These are phyloP conservation scores for Lepraria neglecta DNA, from an alignment of 495 filamentous ascomycete species.

Conservation along the genomic window DNA sequence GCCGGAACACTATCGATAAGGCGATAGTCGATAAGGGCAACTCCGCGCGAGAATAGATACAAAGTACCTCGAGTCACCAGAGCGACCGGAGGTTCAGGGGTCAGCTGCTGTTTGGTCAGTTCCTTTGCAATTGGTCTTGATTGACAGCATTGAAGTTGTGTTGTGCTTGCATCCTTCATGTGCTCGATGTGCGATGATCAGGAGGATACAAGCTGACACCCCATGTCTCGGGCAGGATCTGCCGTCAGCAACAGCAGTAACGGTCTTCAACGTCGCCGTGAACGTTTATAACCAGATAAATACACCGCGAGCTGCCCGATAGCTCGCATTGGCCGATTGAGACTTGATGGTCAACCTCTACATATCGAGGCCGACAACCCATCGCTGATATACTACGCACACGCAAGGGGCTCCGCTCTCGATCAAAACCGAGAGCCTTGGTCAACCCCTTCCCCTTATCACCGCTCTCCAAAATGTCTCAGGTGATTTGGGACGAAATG, in stretches of 20 bases:
- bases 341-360: neutral
- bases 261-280: neutral
- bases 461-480: slow-evolving; percentile 21
- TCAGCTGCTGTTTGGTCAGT: neutral
- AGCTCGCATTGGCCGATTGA: slow-evolving; percentile 1
- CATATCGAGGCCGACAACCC: neutral
- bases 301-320: neutral
- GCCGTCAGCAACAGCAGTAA: neutral
- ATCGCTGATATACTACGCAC: neutral
- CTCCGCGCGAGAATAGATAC: neutral
- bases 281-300: neutral
- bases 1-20: slow-evolving; percentile 14
- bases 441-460: slow-evolving; percentile 1
- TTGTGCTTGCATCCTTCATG: slow-evolving; percentile 12
- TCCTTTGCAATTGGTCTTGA: neutral
- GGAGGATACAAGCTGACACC: slow-evolving; percentile 18
- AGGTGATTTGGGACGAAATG: slow-evolving; percentile 23
- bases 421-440: neutral
- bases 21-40: slow-evolving; percentile 19
- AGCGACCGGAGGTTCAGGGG: neutral
- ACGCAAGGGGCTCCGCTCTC: neutral
- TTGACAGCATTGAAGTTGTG: neutral
- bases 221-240: slow-evolving; percentile 5
- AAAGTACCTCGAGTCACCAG: neutral
- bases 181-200: slow-evolving; percentile 9